Base-by-base conservation (phyloP, 2,329 filamentous ascomycete genomes). In the Nannizzia gypsea region DNA sequence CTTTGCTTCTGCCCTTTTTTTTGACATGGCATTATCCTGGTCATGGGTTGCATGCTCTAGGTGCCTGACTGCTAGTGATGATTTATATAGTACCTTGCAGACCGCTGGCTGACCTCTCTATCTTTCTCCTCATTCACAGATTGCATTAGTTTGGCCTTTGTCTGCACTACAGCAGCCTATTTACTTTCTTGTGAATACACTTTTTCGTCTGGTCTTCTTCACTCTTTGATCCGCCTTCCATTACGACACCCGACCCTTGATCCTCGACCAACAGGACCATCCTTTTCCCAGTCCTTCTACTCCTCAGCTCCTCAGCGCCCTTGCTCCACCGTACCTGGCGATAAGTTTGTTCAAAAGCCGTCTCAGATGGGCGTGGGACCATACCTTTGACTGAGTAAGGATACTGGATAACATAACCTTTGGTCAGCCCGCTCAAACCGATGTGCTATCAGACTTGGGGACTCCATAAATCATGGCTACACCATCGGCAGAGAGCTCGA, bases 401-500 rank as follows among this genome's bases (percentile, higher is more conserved):
- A 56, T 8, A 15, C 40, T 56, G 54, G 17, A 54, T 36, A 26
- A 20, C 26, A 31, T 3, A 34, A n/a, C 31, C 26, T 31, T 34
- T n/a, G 28, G 38, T 17, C 24, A 17, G 13, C 22, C 17, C 54
- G 3, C 54, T n/a, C 15, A 54, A 54, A 54, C 28, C 50, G 50
- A 54, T 54, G 50, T 54, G 50, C 50, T 34, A 34, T 28, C 50
- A 54, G 26, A 26, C 24, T 6, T 36, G 55, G 34, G 56, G 42
- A 31, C 50, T 52, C 48, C 20, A 60, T 44, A 52, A 59, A 60
- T 56, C 62, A 66, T 63, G 61, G 71, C 74, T 64, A 70, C 72
- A 63, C 67, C 70, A 66, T 73, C 71, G 38, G 62, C 64, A 22
- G 63, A 67, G 40, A 72, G 71, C 67, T 72, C 73, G 66, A 71